These are phyloP conservation scores for Flaveria floridana DNA, from an alignment of 140 eudicot genomes.

Conservation along the genomic window DNA sequence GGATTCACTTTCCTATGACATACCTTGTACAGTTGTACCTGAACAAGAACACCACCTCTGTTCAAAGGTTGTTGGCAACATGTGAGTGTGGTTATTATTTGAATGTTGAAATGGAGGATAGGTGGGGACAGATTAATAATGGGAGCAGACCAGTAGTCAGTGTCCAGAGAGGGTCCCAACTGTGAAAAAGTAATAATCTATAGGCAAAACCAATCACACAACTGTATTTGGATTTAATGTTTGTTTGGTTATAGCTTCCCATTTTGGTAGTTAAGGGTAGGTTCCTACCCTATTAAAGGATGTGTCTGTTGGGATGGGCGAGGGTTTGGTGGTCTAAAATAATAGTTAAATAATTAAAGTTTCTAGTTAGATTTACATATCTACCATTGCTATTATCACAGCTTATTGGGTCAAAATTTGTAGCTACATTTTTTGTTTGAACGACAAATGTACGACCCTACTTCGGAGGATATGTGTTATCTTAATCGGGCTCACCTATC, in stretches of 20 bases:
- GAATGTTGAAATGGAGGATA: constrained; percentile 8
- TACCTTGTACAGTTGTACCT: constrained; percentile 21
- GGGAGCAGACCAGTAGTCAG: constrained; percentile 35
- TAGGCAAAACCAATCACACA: constrained; percentile 33
- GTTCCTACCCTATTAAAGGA: constrained; percentile 34
- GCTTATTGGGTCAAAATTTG: background rate
- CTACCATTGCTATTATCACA: background rate
- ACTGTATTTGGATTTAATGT: constrained; percentile 33
- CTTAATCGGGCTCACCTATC: too few species aligned
- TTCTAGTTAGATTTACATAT: constrained; percentile 9
- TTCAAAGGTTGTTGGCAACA: constrained; percentile 27
- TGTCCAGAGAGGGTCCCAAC: constrained; percentile 44
- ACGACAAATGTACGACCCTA: too few species aligned
- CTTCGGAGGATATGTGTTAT: too few species aligned
- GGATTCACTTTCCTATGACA: constrained; percentile 24
- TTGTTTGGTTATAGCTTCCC: constrained; percentile 31
- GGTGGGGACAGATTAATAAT: constrained; percentile 13
- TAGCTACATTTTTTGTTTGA: background rate
- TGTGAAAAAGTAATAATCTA: constrained; percentile 37
- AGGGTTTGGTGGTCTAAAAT: constrained; percentile 1
- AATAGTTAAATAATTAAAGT: constrained; percentile 10
- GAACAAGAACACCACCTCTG: constrained; percentile 19
- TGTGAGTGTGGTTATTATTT: constrained; percentile 23
- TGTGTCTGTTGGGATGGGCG: constrained; percentile 11
- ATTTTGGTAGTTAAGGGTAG: constrained; percentile 31